Evolutionary conservation across 2,329 filamentous ascomycete species (phyloP).

Genomic region (Domatiomyces catenatus): DNA sequence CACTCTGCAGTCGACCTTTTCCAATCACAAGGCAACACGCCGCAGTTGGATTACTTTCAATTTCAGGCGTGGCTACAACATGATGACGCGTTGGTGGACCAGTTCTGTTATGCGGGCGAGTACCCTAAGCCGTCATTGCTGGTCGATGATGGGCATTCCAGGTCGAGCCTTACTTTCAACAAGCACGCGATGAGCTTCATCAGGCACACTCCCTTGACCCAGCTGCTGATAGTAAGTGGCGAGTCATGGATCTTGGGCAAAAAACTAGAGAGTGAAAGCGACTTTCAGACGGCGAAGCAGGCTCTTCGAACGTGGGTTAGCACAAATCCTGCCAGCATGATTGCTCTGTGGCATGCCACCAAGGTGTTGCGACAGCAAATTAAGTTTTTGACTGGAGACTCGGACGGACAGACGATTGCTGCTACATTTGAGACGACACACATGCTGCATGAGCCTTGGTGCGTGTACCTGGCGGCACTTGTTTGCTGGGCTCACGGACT

Average conservation of each 20-base stretch:
- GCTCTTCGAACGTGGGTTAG: conserved; percentile 20
- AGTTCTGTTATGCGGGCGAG: conserved; percentile 1
- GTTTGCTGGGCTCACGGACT: conserved; percentile 24
- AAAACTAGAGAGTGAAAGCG: conserved; percentile 21
- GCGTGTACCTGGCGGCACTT: conserved; percentile 21
- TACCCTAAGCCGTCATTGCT: conserved; percentile 2
- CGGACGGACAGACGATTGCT: conserved; percentile 4
- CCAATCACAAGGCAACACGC: background rate
- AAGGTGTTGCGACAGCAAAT: conserved; percentile 13
- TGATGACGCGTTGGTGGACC: conserved; percentile 1
- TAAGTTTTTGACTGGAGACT: conserved; percentile 4
- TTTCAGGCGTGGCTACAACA: conserved; percentile 10
- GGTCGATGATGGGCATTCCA: conserved; percentile 4
- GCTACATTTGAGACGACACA: conserved; percentile 10
- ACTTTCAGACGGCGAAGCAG: conserved; percentile 20
- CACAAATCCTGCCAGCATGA: conserved; percentile 16
- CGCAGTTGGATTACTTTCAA: conserved; percentile 11
- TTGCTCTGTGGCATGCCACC: conserved; percentile 22
- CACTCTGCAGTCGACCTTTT: background rate
- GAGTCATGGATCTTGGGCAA: conserved; percentile 25
- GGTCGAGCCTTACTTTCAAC: conserved; percentile 16
- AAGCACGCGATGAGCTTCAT: conserved; percentile 21
- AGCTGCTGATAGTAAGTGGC: conserved; percentile 22
- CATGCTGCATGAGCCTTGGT: conserved; percentile 23
- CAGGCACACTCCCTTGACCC: conserved; percentile 20